Base-by-base conservation (phyloP, 352 stramenopile genomes). In the Globisporangium parvum region DNA sequence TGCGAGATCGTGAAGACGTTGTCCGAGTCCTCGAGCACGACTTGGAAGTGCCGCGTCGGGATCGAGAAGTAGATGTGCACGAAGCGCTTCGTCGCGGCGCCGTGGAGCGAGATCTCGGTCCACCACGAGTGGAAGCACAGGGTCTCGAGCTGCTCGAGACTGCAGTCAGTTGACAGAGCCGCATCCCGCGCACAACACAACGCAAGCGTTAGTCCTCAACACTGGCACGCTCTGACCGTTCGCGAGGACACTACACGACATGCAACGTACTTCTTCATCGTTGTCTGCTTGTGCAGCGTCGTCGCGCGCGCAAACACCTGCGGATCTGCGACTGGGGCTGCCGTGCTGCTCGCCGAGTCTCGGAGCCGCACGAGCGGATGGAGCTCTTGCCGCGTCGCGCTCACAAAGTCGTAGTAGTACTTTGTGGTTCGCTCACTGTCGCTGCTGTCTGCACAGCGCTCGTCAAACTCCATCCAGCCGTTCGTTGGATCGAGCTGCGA, bases 1-100 rank as follows among this genome's bases (percentile, higher is more conserved):
- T 90, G 81, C 11, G 81, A 92, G 63, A 90, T 87, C 45, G 81
- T 92, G 44, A 87, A 88, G 23, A 89, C 77, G 41, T 85, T 70
- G 53, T 83, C 67, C 1, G 79, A 76, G 51, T 87, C 75, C 40
- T 85, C 71, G 14, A 88, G 50, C 11, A 81, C 65, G 51, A 88
- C 63, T 46, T 91, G 80, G 54, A 88, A 80, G 56, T 87, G 76
- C 14, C 59, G 63, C 23, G 75, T 87, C 3, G 78, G 68, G 47
- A 86, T 80, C 12, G 78, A 88, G 49, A 88, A 88, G 62, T 87
- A 88, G 41, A 88, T 41, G 47, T 73, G 64, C 15, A 71, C 47
- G 18, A 53, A 10, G 45, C 66, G 67, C 37, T 67, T 66, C 26
- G 68, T 75, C 58, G 69, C 65, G 18, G 47, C 61, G 17, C 73